Evolutionary conservation across 805 yeast species (phyloP).

Genomic region (Spathaspora sp.): DNA sequence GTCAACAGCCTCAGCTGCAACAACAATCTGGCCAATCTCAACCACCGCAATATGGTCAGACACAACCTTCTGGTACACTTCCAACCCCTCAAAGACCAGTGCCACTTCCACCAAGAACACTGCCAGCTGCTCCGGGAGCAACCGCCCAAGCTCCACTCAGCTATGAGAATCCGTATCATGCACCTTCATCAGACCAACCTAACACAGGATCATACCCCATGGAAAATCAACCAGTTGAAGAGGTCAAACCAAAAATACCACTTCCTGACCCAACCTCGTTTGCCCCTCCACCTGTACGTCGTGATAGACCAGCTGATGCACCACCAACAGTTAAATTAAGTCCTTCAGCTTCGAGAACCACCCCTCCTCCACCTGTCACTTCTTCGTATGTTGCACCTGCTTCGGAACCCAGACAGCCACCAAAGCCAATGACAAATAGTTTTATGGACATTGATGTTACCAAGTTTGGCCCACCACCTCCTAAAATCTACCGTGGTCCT

Average conservation of each 20-base stretch:
- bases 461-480: conserved; percentile 47
- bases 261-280: conserved; percentile 34
- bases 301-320: conserved; percentile 16
- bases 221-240: conserved; percentile 3
- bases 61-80: not conserved
- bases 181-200: conserved; percentile 8
- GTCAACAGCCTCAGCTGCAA: not conserved
- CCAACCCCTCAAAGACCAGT: conserved; percentile 1
- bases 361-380: not conserved
- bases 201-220: not conserved
- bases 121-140: conserved; percentile 3
- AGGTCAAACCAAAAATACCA: conserved; percentile 9
- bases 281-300: conserved; percentile 42
- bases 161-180: conserved; percentile 4
- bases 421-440: conserved; percentile 2
- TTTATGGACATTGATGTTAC: conserved; percentile 30
- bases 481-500: conserved; percentile 15
- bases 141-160: conserved; percentile 1
- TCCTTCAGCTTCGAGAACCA: not conserved
- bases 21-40: conserved; percentile 6
- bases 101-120: conserved; percentile 6
- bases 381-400: conserved; percentile 1
- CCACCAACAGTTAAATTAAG: not conserved
- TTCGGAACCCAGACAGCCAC: not conserved
- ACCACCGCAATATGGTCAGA: not conserved